A percentile compares a stretch with the other conserved stretches of the same genome.
phyloP scores from a whole-genome alignment of 305 asterid genomes.

The Caryopteris hybrid region DNA sequence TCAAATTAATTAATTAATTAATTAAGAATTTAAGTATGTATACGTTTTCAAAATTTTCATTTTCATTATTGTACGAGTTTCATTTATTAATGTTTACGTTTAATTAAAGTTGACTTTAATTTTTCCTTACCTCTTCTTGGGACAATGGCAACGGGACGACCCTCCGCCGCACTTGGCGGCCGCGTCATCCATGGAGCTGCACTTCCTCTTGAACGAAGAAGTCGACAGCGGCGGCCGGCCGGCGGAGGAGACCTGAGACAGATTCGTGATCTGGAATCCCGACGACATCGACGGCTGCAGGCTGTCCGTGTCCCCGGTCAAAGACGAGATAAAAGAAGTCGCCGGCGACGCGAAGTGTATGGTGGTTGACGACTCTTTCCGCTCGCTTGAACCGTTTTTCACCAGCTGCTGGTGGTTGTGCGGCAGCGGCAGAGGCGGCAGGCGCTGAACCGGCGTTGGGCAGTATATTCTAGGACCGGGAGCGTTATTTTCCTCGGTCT shows the following conservation, averaged over 20 bases:
- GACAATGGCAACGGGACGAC: constrained; percentile 66
- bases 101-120: constrained; percentile 10
- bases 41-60: background rate
- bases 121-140: constrained; percentile 53
- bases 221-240: constrained; percentile 62
- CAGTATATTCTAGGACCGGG: constrained; percentile 32
- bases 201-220: constrained; percentile 68
- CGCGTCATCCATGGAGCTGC: constrained; percentile 50
- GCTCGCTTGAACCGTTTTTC: constrained; percentile 31
- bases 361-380: constrained; percentile 53
- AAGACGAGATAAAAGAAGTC: constrained; percentile 45
- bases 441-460: constrained; percentile 50
- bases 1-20: background rate
- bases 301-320: constrained; percentile 60
- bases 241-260: constrained; percentile 50
- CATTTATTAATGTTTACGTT: background rate
- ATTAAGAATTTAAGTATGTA: background rate
- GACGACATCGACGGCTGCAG: constrained; percentile 60
- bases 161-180: constrained; percentile 49
- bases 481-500: constrained; percentile 25
- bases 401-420: constrained; percentile 35
- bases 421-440: constrained; percentile 51
- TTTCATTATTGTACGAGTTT: too few relatives aligned
- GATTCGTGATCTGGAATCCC: constrained; percentile 56
- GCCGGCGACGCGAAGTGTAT: constrained; percentile 63